These are phyloP conservation scores for Eremothecium sinecaudum DNA, from an alignment of 1,139 yeast genomes.

Conservation along the genomic window DNA sequence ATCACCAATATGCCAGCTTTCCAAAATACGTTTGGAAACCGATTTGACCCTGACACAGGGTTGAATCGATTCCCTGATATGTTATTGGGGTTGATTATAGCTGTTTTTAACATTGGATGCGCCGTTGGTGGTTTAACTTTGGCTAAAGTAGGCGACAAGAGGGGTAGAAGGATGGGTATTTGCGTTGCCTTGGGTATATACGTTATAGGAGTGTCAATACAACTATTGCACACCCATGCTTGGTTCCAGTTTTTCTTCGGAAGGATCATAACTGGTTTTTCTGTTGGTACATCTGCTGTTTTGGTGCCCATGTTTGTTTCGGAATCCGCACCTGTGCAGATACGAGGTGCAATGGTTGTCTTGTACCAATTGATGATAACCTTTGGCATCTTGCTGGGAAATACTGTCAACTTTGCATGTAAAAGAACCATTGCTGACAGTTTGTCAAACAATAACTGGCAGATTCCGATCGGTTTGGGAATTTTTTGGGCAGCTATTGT, in stretches of 20 bases:
- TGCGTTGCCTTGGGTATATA: slow-evolving; percentile 40
- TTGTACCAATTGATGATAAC: slow-evolving; percentile 50
- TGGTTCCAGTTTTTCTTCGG: slow-evolving; percentile 50
- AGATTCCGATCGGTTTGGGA: slow-evolving; percentile 42
- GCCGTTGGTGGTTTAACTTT: slow-evolving; percentile 62
- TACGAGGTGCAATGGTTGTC: slow-evolving; percentile 50
- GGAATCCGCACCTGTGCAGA: slow-evolving; percentile 44
- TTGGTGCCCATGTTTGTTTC: slow-evolving; percentile 47
- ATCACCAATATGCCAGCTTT: slow-evolving; percentile 51
- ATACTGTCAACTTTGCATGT: slow-evolving; percentile 43
- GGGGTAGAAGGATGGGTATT: slow-evolving; percentile 47
- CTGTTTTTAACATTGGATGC: slow-evolving; percentile 64
- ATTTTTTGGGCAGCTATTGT: slow-evolving; percentile 41
- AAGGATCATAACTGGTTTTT: slow-evolving; percentile 45
- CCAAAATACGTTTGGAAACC: slow-evolving; percentile 40
- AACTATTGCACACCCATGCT: slow-evolving; percentile 32
- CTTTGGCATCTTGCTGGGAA: slow-evolving; percentile 47
- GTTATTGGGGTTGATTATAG: slow-evolving; percentile 48
- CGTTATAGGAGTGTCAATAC: slow-evolving; percentile 41
- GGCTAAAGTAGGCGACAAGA: slow-evolving; percentile 42
- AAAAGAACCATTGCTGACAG: slow-evolving; percentile 20
- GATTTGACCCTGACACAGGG: slow-evolving; percentile 27
- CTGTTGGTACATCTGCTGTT: slow-evolving; percentile 46
- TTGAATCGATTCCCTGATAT: slow-evolving; percentile 35
- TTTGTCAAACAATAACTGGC: slow-evolving; percentile 32